phyloP scores from a whole-genome alignment of 768 basidiomycete species.

The Terana coerulea region DNA sequence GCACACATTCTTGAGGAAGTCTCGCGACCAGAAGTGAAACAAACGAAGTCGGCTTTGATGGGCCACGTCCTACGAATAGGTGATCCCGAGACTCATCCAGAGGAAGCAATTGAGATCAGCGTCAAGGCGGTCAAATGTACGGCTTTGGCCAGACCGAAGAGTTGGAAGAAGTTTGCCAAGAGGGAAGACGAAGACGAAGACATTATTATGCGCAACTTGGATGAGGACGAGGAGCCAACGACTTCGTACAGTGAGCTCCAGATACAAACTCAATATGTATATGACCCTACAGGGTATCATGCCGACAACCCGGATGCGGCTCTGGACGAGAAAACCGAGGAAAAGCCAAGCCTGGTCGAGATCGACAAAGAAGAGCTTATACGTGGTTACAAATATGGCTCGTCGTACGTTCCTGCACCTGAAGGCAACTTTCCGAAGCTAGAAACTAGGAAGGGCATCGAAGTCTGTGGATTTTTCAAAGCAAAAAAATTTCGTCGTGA shows the following conservation, averaged over 20 bases:
- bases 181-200: slow-evolving; percentile 28
- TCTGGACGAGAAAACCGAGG: slow-evolving; percentile 31
- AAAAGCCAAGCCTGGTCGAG: slow-evolving; percentile 28
- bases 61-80: slow-evolving; percentile 75
- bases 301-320: slow-evolving; percentile 20
- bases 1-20: slow-evolving; percentile 62
- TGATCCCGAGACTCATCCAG: slow-evolving; percentile 57
- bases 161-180: slow-evolving; percentile 72
- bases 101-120: slow-evolving; percentile 71
- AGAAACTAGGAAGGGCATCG: slow-evolving; percentile 78
- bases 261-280: slow-evolving; percentile 51
- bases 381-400: slow-evolving; percentile 84
- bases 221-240: slow-evolving; percentile 35
- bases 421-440: slow-evolving; percentile 79
- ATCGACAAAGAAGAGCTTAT: slow-evolving; percentile 79
- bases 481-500: slow-evolving; percentile 74
- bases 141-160: slow-evolving; percentile 59
- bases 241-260: slow-evolving; percentile 39
- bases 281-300: slow-evolving; percentile 32
- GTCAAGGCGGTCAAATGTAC: slow-evolving; percentile 83
- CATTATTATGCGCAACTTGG: slow-evolving; percentile 19
- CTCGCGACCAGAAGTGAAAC: slow-evolving; percentile 57
- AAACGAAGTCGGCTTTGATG: slow-evolving; percentile 61
- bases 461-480: slow-evolving; percentile 82
- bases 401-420: slow-evolving; percentile 82